phyloP scores from a whole-genome alignment of 352 stramenopile species.

The Thalassiosira mediterranea region DNA sequence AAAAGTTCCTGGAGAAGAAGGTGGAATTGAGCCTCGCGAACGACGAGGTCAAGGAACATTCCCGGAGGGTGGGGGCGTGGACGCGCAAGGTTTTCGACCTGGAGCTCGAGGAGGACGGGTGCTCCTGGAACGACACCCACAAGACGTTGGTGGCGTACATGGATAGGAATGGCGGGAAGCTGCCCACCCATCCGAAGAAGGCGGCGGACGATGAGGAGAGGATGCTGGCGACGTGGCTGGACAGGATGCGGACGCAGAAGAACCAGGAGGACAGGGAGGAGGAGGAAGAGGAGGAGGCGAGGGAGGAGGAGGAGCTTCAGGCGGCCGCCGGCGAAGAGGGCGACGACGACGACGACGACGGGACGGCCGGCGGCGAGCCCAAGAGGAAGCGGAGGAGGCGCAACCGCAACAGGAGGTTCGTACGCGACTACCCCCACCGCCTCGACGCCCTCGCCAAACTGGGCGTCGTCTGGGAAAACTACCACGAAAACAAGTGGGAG shows the following conservation, averaged over 20 bases:
- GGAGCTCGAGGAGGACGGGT: slow-evolving; percentile 40
- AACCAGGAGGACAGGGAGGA: slow-evolving; percentile 18
- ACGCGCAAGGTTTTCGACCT: slow-evolving; percentile 54
- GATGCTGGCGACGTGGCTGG: slow-evolving; percentile 32
- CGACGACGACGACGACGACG: slow-evolving; percentile 12
- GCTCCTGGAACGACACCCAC: slow-evolving; percentile 41
- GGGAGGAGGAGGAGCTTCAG: slow-evolving; percentile 18
- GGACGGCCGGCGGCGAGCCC: background rate
- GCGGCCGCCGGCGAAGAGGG: no score
- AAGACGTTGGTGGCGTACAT: slow-evolving; percentile 32
- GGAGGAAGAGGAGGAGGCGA: slow-evolving; percentile 8
- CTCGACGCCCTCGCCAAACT: slow-evolving; percentile 27
- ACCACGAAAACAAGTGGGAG: slow-evolving; percentile 37
- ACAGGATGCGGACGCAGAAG: slow-evolving; percentile 24
- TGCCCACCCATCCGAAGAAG: slow-evolving; percentile 24
- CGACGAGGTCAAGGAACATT: slow-evolving; percentile 24
- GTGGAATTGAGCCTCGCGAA: slow-evolving; percentile 35
- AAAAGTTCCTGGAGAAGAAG: slow-evolving; percentile 42
- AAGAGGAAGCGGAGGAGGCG: slow-evolving; percentile 13
- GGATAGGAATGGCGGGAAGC: slow-evolving; percentile 21
- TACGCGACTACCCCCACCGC: slow-evolving; percentile 52
- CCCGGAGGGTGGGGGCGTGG: slow-evolving; percentile 24
- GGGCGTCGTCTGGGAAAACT: slow-evolving; percentile 17
- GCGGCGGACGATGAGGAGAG: slow-evolving; percentile 34
- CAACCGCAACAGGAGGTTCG: slow-evolving; percentile 12